Evolutionary conservation across 2,329 filamentous ascomycete species (phyloP).

Genomic region (Epichloe baconii): DNA sequence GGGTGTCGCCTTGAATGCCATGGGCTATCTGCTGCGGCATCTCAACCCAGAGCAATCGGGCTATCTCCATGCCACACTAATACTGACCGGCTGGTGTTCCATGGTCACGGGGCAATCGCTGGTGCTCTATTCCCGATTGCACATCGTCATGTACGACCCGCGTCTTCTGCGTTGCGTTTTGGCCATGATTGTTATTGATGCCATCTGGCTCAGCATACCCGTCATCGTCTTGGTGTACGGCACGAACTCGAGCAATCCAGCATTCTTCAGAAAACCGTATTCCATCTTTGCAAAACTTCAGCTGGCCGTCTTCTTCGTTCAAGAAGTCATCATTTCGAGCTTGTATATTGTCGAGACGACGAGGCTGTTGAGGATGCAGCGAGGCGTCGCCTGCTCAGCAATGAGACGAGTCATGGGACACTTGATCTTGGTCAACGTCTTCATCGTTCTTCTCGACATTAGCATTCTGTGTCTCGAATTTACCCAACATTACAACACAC

Average conservation of each 20-base stretch:
- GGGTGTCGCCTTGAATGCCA: conserved; percentile 19
- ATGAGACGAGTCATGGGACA: conserved; percentile 14
- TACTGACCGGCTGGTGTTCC: conserved; percentile 19
- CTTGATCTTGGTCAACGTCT: conserved; percentile 26
- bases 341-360: conserved; percentile 40
- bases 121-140: conserved; percentile 49
- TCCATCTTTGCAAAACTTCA: conserved; percentile 39
- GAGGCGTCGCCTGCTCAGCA: conserved; percentile 11
- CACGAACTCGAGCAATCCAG: conserved; percentile 22
- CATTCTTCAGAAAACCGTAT: conserved; percentile 18
- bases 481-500: conserved; percentile 17
- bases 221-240: conserved; percentile 44
- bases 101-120: conserved; percentile 50
- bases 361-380: conserved; percentile 31
- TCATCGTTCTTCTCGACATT: conserved; percentile 31
- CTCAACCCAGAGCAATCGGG: conserved; percentile 4
- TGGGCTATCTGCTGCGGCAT: conserved; percentile 34
- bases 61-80: conserved; percentile 14
- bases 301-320: conserved; percentile 40
- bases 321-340: conserved; percentile 39
- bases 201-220: conserved; percentile 37
- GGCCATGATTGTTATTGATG: conserved; percentile 43
- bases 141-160: conserved; percentile 41
- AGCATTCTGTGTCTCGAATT: conserved; percentile 21
- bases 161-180: conserved; percentile 35